These are phyloP conservation scores for Asclepias syriaca DNA, from an alignment of 257 asterid species.

Conservation along the genomic window DNA sequence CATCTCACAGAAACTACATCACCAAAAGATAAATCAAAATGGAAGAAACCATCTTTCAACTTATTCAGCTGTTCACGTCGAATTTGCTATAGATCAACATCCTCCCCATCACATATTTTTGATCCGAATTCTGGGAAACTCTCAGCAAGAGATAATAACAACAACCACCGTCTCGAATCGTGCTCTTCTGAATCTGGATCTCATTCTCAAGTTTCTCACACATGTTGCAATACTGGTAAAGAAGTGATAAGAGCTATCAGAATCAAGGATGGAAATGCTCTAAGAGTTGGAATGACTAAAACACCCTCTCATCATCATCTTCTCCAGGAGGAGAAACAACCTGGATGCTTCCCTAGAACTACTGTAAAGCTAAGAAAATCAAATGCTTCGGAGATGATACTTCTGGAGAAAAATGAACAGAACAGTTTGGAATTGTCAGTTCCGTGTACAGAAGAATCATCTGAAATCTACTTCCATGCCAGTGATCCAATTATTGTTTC, in stretches of 20 bases:
- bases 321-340: slow-evolving; percentile 23
- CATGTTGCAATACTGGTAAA: slow-evolving; percentile 42
- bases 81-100: no score
- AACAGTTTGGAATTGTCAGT: slow-evolving; percentile 19
- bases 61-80: no score
- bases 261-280: slow-evolving; percentile 55
- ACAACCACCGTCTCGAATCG: no score
- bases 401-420: slow-evolving; percentile 13
- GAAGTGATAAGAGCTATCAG: slow-evolving; percentile 47
- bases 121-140: no score
- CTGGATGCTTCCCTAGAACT: slow-evolving; percentile 35
- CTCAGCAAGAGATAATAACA: no score
- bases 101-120: no score
- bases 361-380: slow-evolving; percentile 19
- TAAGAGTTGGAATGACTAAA: slow-evolving; percentile 31
- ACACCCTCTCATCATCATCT: slow-evolving; percentile 24
- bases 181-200: slow-evolving; percentile 62
- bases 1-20: no score
- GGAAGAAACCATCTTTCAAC: no score
- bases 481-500: slow-evolving; percentile 24
- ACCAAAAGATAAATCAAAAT: no score
- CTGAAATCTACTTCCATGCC: slow-evolving; percentile 24
- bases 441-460: slow-evolving; percentile 18
- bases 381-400: slow-evolving; percentile 11
- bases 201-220: slow-evolving; percentile 43